A percentile compares a stretch with the other conserved stretches of the same genome.
Conservation (phyloP, 352 stramenopile species). For the Halophytophthora polymorphica region DNA sequence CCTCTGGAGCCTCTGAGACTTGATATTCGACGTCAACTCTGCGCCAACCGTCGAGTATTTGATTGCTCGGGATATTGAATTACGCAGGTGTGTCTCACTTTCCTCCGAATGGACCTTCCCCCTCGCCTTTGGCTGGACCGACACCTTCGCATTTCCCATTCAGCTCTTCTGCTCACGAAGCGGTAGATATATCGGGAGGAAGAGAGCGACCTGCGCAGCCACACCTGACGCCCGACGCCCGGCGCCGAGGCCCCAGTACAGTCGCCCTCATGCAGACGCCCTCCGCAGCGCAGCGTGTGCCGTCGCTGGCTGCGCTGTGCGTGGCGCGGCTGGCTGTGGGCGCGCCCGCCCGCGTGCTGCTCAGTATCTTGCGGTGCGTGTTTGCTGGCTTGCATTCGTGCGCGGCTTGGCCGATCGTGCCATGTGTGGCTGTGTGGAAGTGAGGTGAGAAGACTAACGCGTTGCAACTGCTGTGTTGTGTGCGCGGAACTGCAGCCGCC, state of each 20-base stretch:
- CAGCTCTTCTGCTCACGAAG: not conserved
- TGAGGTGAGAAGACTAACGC: too few relatives aligned
- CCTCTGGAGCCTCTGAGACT: too few relatives aligned
- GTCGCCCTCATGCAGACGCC: too few relatives aligned
- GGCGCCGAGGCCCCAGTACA: too few relatives aligned
- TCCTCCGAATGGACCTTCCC: too few relatives aligned
- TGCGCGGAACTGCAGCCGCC: conserved; percentile 30
- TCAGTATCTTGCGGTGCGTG: conserved; percentile 58
- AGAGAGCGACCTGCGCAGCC: conserved; percentile 3
- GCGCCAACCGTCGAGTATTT: too few relatives aligned
- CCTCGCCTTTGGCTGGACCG: too few relatives aligned
- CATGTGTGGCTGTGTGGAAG: not conserved
- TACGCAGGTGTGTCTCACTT: too few relatives aligned
- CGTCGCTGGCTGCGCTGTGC: conserved; percentile 60
- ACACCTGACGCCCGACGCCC: too few relatives aligned
- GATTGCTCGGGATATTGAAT: too few relatives aligned
- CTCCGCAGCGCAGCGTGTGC: conserved; percentile 24
- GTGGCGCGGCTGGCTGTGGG: conserved; percentile 51
- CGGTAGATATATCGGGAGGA: conserved; percentile 2
- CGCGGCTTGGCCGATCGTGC: not conserved
- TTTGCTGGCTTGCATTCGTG: not conserved
- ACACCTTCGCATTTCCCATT: conserved; percentile 1
- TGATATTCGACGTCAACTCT: too few relatives aligned
- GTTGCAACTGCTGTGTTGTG: conserved; percentile 10
- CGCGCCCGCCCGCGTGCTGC: conserved; percentile 53